Evolutionary conservation across 108 stramenopile species (phyloP).

Genomic region (Chaetoceros tenuissimus): DNA sequence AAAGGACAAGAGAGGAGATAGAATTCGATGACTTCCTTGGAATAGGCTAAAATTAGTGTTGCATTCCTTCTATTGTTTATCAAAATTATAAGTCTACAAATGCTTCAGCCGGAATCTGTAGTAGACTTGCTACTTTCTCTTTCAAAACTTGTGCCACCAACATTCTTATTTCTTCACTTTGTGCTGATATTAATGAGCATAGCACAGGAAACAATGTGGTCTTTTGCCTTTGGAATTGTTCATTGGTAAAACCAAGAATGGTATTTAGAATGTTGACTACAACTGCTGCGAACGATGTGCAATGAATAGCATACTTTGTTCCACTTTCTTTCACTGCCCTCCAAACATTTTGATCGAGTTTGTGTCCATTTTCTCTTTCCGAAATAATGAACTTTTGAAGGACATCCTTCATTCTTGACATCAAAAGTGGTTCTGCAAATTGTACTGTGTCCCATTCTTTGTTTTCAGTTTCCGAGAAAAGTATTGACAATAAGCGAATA

Average conservation of each 20-base stretch:
- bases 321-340: slow-evolving; percentile 61
- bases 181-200: slow-evolving; percentile 55
- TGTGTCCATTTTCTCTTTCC: slow-evolving; percentile 51
- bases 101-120: slow-evolving; percentile 29
- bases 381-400: slow-evolving; percentile 57
- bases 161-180: slow-evolving; percentile 71
- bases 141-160: slow-evolving; percentile 51
- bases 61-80: too few species aligned
- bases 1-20: too few species aligned
- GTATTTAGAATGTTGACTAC: slow-evolving; percentile 55
- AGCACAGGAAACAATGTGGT: slow-evolving; percentile 50
- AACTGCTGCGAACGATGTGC: slow-evolving; percentile 74
- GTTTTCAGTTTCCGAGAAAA: slow-evolving; percentile 25
- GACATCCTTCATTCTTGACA: slow-evolving; percentile 50
- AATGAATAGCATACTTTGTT: slow-evolving; percentile 70
- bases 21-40: too few species aligned
- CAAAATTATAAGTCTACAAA: too few species aligned
- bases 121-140: slow-evolving; percentile 49
- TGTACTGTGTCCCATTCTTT: slow-evolving; percentile 36
- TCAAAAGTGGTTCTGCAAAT: slow-evolving; percentile 57
- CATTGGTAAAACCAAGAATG: slow-evolving; percentile 35
- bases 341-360: slow-evolving; percentile 74
- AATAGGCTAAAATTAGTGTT: too few species aligned
- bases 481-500: slow-evolving; percentile 43
- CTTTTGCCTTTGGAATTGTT: slow-evolving; percentile 49